phyloP scores from a whole-genome alignment of 2,329 filamentous ascomycete genomes.

The Calonectria hongkongensis region DNA sequence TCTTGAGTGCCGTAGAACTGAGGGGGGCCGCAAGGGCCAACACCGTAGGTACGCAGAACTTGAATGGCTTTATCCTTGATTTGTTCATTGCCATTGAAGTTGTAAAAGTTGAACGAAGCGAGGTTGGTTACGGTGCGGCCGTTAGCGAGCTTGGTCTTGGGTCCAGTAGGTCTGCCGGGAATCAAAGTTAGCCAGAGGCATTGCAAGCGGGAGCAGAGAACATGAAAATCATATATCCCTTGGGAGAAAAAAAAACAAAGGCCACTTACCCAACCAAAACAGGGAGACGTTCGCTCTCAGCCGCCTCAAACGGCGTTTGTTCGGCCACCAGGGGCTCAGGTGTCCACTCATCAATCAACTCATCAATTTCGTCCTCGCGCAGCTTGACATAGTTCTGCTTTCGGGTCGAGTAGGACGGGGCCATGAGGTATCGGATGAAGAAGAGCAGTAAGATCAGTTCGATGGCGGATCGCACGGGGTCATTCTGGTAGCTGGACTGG shows the following conservation, averaged over 20 bases:
- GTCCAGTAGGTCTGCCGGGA: constrained; percentile 83
- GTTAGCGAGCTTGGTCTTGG: constrained; percentile 90
- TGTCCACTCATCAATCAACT: constrained; percentile 96
- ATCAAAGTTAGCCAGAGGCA: constrained; percentile 8
- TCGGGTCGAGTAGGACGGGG: constrained; percentile 93
- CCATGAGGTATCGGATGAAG: constrained; percentile 93
- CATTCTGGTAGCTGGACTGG: constrained; percentile 97
- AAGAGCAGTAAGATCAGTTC: constrained; percentile 96
- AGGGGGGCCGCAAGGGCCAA: constrained; percentile 96
- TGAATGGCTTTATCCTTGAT: constrained; percentile 97
- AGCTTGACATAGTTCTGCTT: constrained; percentile 93
- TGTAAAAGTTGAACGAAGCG: constrained; percentile 97
- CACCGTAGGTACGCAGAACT: constrained; percentile 94
- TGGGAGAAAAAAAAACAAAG: background rate
- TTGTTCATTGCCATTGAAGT: constrained; percentile 93
- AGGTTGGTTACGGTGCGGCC: constrained; percentile 95
- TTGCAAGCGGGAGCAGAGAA: no score
- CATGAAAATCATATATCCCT: background rate
- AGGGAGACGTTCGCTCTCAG: constrained; percentile 88
- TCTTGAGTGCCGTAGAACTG: constrained; percentile 99
- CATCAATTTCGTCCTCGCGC: constrained; percentile 94
- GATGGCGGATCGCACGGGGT: constrained; percentile 93
- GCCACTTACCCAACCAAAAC: constrained; percentile 86
- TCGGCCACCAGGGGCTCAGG: constrained; percentile 91
- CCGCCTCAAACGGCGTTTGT: constrained; percentile 83